Percentiles rank a stretch among this genome's conserved stretches.
phyloP scores from a whole-genome alignment of 2,329 filamentous ascomycete species.

The Aspergillus sp. region DNA sequence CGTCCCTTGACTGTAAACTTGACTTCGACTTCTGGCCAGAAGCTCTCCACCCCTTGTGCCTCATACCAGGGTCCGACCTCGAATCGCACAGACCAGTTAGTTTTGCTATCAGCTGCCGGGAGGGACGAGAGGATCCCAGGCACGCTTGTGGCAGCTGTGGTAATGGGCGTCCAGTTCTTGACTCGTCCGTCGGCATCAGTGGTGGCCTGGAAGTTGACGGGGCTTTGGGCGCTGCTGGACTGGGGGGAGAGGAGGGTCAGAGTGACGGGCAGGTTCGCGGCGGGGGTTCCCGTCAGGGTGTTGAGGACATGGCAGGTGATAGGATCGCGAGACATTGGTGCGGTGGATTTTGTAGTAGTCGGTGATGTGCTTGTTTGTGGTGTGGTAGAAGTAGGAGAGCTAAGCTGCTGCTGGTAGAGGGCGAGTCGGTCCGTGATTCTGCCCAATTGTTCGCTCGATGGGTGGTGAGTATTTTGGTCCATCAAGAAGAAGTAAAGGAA shows the following conservation, averaged over 20 bases:
- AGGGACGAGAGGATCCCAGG: slow-evolving; percentile 28
- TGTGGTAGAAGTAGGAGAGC: slow-evolving; percentile 6
- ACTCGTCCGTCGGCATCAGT: slow-evolving; percentile 45
- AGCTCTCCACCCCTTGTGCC: slow-evolving; percentile 42
- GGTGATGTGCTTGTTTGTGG: slow-evolving; percentile 8
- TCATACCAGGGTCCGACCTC: slow-evolving; percentile 44
- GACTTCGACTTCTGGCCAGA: slow-evolving; percentile 49
- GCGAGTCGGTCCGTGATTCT: slow-evolving; percentile 27
- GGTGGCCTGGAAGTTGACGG: slow-evolving; percentile 30
- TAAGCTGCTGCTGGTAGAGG: slow-evolving; percentile 30
- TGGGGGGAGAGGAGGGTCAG: slow-evolving; percentile 55
- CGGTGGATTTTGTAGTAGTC: slow-evolving; percentile 5
- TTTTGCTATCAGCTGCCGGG: slow-evolving; percentile 32
- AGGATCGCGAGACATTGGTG: slow-evolving; percentile 37
- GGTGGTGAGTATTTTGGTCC: slow-evolving; percentile 16
- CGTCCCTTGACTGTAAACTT: slow-evolving; percentile 45
- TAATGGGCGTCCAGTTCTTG: slow-evolving; percentile 34
- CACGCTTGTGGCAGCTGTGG: slow-evolving; percentile 16
- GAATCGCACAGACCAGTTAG: slow-evolving; percentile 44
- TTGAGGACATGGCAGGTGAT: slow-evolving; percentile 50
- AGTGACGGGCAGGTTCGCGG: slow-evolving; percentile 44
- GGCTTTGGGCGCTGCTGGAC: slow-evolving; percentile 17
- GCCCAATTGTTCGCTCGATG: slow-evolving; percentile 12
- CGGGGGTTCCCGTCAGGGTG: slow-evolving; percentile 41
- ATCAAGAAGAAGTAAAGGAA: slow-evolving; percentile 15